Evolutionary conservation across 805 yeast species (phyloP), one percentile per base, ranked within the genome.

Genomic region (Lipomyces sp.): DNA sequence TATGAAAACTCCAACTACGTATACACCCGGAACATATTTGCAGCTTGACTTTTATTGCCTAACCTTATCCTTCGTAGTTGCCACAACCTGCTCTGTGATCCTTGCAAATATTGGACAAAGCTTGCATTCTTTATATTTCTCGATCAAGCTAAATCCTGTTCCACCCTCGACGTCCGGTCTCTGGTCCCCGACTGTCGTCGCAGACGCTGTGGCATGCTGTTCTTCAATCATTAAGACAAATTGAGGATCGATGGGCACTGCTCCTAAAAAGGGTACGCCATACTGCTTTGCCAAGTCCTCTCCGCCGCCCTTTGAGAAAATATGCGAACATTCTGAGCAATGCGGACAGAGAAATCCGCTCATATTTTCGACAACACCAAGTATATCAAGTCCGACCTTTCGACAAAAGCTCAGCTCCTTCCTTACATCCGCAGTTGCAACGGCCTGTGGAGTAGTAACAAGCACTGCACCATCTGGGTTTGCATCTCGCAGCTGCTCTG

Each of bases 351-450:
- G 87, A 74, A 90, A 95, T 0, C 99, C 99, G 59, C 96, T 87
- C 99, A 95, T 94, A 74, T 95, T 95, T 76, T 95, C 99, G 8
- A 95, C 85, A 2, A 95, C 85, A 0, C 99, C 99, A 63, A 95
- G 76, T 0, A 94, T 84, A 33, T 83, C 81, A 72, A 95, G 86
- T 63, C 87, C 87, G 45, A 94, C 98, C 76, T 94, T 94, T 53
- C 81, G 82, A 78, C 99, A 95, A 75, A 94, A 95, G 74, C 90
- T 92, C 62, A 95, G 87, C 80, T 95, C 99, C 75, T 95, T 95
- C 63, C 89, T 86, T 5, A 95, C 99, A 78, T 95, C 99, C 10
- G 95, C 93, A 3, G 95, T 87, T 3, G 98, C 92, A 4, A 95
- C 94, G 69, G 86, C 85, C 75, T 95, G 99, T 0, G 99, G 99